Base-by-base conservation (phyloP, 345 rosid genomes). In the Brassica juncea region DNA sequence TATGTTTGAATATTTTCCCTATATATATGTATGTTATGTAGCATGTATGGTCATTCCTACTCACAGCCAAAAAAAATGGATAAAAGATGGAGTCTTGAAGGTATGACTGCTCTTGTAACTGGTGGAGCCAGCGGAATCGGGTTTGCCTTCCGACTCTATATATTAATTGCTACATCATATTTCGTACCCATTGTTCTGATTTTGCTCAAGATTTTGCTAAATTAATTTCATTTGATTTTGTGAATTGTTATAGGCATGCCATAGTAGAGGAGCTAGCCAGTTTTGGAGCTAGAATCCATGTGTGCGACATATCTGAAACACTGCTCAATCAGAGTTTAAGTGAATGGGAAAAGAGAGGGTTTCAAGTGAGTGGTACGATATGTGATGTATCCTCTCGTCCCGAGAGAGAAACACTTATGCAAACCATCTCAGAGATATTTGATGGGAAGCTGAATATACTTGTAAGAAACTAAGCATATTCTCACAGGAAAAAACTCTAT, bases 191-290 rank as follows among this genome's bases (percentile, higher is more conserved):
- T 23, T 23, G 12, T 59, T 59, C 31, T 59, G 5, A 3, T 8
- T 59, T 59, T 23, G 23, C 0, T 21, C 27, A 58, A 58, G 30
- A 25, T 23, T 0, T 59, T 2, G 25, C 25, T 49, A n/a, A 4
- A 1, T 34, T 42, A 55, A 47, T 47, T 16, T 55, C 7, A 2
- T 19, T 19, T 6, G 8, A 9, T 55, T 16, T 55, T 16, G 3
- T 55, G 60, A 19, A 55, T 16, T 55, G 60, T 16, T 19, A 16
- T 55, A 55, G 60, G 60, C 60, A 74, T 68, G 79, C 82, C 44
- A 60, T 74, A 59, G 82, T 80, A 63, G 82, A 80, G 4, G 79
- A 73, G 55, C 34, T 80, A 23, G 82, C 78, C 58, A 5, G 65
- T 10, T 68, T 80, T 49, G 74, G 82, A 47, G 82, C 77, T 9